Conservation (phyloP, 1,284 basidiomycete species). For the Peniophora sp. region DNA sequence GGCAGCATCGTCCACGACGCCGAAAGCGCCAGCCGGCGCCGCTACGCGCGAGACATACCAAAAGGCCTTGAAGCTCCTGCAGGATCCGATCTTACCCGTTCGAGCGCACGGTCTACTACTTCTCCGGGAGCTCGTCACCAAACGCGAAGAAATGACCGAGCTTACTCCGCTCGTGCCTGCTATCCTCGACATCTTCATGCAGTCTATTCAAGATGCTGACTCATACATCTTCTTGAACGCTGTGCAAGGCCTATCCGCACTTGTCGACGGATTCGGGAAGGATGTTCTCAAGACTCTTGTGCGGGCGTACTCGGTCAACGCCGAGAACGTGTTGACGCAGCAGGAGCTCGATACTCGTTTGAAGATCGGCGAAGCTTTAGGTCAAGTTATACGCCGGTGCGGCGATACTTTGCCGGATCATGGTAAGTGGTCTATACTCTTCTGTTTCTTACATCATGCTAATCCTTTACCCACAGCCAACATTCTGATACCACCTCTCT, state of each 20-base stretch:
- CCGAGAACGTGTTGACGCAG: constrained; percentile 46
- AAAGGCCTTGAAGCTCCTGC: constrained; percentile 79
- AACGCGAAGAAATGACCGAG: constrained; percentile 20
- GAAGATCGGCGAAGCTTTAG: constrained; percentile 85
- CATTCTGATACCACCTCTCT: constrained; percentile 64
- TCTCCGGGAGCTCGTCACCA: constrained; percentile 68
- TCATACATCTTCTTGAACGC: constrained; percentile 94
- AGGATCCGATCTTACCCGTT: constrained; percentile 92
- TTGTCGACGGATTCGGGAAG: constrained; percentile 73
- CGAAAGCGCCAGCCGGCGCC: constrained; percentile 30
- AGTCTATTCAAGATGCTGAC: constrained; percentile 86
- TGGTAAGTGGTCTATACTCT: constrained; percentile 38
- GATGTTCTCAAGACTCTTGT: constrained; percentile 65
- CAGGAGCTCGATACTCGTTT: constrained; percentile 72
- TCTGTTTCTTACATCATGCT: neutral
- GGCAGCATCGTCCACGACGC: constrained; percentile 18
- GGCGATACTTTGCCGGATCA: constrained; percentile 65
- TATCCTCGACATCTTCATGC: constrained; percentile 83
- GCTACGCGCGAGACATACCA: constrained; percentile 64
- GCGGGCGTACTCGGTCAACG: constrained; percentile 49
- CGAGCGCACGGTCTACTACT: constrained; percentile 87
- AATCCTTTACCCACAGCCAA: constrained; percentile 38
- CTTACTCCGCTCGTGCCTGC: constrained; percentile 68
- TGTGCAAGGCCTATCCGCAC: constrained; percentile 79
- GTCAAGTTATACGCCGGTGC: constrained; percentile 68